These are phyloP conservation scores for Cubamyces lactineus DNA, from an alignment of 768 basidiomycete species.

Conservation along the genomic window DNA sequence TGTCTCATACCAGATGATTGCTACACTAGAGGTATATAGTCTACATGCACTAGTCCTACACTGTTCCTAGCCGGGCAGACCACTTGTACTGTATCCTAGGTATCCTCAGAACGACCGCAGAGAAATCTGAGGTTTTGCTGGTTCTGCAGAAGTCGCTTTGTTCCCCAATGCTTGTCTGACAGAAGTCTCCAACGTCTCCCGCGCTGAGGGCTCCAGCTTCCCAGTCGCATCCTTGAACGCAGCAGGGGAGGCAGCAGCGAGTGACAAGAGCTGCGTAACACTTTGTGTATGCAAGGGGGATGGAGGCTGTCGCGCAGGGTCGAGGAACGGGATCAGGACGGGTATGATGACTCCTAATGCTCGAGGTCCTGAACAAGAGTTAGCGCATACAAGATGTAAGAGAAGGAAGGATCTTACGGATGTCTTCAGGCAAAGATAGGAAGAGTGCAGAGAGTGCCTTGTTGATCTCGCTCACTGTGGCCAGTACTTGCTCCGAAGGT, in stretches of 20 bases:
- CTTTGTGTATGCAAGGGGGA: conserved; percentile 57
- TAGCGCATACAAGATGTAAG: conserved; percentile 8
- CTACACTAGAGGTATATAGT: conserved; percentile 25
- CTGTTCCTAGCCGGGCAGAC: not conserved
- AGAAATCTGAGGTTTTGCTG: conserved; percentile 77
- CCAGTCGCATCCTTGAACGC: conserved; percentile 87
- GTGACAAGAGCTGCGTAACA: conserved; percentile 66
- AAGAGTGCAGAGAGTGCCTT: conserved; percentile 77
- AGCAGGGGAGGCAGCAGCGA: conserved; percentile 69
- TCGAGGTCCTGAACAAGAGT: conserved; percentile 55
- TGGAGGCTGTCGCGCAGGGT: conserved; percentile 48
- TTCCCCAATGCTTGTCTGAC: conserved; percentile 72
- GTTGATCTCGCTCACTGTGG: conserved; percentile 78
- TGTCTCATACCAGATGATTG: conserved; percentile 22
- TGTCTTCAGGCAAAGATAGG: conserved; percentile 54
- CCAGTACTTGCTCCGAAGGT: conserved; percentile 56
- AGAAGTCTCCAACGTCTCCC: conserved; percentile 73
- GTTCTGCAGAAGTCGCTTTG: conserved; percentile 38
- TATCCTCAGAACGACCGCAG: conserved; percentile 62
- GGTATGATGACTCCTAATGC: conserved; percentile 76
- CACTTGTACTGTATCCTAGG: conserved; percentile 9
- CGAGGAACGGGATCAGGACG: conserved; percentile 70
- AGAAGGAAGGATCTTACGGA: conserved; percentile 53
- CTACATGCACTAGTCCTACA: conserved; percentile 24
- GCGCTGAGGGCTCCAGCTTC: conserved; percentile 58